Conservation (phyloP, 257 asterid genomes). For the Nicotiana benthamiana region DNA sequence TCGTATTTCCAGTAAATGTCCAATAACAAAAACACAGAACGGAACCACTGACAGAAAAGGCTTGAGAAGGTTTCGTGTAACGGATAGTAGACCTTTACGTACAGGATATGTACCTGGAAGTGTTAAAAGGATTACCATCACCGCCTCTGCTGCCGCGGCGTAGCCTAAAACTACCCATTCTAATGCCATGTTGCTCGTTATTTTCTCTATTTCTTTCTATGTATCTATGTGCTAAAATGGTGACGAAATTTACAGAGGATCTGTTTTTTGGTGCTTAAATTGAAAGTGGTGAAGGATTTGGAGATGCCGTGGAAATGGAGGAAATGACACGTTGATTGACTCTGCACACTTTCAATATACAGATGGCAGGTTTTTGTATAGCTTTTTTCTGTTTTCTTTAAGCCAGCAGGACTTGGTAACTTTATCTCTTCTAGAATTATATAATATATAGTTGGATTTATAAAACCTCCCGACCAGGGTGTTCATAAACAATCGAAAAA, state of each 20-base stretch:
- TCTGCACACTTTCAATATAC: background rate
- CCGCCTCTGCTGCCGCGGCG: constrained; percentile 42
- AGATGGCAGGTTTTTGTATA: background rate
- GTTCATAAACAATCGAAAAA: too few species aligned
- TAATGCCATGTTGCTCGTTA: constrained; percentile 25
- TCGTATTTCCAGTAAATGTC: constrained; percentile 64
- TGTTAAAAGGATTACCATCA: constrained; percentile 39
- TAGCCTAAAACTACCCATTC: constrained; percentile 55
- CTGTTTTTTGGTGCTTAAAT: background rate
- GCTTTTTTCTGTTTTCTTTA: background rate
- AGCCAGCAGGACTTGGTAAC: background rate
- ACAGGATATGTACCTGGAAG: constrained; percentile 26
- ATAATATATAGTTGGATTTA: too few species aligned
- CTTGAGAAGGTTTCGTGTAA: constrained; percentile 26
- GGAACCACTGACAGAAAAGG: constrained; percentile 46
- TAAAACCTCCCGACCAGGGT: too few species aligned
- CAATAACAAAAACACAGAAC: constrained; percentile 32
- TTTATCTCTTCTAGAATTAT: too few species aligned
- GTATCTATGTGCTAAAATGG: background rate
- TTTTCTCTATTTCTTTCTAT: background rate
- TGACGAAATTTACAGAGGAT: background rate
- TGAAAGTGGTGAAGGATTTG: background rate
- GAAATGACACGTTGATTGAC: background rate
- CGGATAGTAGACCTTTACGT: constrained; percentile 33
- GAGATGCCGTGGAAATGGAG: background rate